phyloP scores from a whole-genome alignment of 2,329 filamentous ascomycete species.

The Dissoconium aciculare region DNA sequence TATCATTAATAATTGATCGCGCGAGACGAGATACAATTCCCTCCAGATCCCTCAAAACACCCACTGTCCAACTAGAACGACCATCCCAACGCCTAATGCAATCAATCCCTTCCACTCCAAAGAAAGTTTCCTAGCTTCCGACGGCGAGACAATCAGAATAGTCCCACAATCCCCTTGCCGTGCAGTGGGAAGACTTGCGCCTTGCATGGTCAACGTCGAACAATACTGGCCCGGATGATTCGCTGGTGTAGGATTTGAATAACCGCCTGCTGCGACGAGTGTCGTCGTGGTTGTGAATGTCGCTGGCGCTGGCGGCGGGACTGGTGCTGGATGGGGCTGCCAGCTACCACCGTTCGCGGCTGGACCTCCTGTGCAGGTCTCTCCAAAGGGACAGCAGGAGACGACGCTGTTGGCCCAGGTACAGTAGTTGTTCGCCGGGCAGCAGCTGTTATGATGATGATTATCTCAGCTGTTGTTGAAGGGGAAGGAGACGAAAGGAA shows the following conservation, averaged over 20 bases:
- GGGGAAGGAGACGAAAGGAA: not conserved
- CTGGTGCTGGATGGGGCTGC: slow-evolving; percentile 12
- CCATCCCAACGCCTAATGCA: too few relatives aligned
- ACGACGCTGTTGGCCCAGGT: slow-evolving; percentile 19
- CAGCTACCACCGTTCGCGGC: slow-evolving; percentile 11
- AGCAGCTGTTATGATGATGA: slow-evolving; percentile 17
- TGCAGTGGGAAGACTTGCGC: slow-evolving; percentile 22
- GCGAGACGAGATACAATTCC: too few relatives aligned
- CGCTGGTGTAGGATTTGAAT: slow-evolving; percentile 8
- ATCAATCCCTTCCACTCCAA: too few relatives aligned
- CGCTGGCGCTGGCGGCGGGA: slow-evolving; percentile 8
- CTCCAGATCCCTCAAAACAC: too few relatives aligned
- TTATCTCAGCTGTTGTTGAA: not conserved
- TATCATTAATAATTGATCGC: too few relatives aligned
- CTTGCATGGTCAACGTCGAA: slow-evolving; percentile 21
- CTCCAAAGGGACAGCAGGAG: slow-evolving; percentile 22
- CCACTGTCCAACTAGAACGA: too few relatives aligned
- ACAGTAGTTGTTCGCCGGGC: slow-evolving; percentile 20
- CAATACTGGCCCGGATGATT: slow-evolving; percentile 20
- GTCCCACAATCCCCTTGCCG: slow-evolving; percentile 22
- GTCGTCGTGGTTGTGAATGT: slow-evolving; percentile 4
- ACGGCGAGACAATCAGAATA: slow-evolving; percentile 18
- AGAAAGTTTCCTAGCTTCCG: too few relatives aligned
- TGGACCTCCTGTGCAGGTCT: slow-evolving; percentile 20
- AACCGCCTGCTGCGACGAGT: slow-evolving; percentile 1